Evolutionary conservation across 2,329 filamentous ascomycete species (phyloP), one percentile per base, ranked within the genome.

Genomic region (Colletotrichum spaethianum): DNA sequence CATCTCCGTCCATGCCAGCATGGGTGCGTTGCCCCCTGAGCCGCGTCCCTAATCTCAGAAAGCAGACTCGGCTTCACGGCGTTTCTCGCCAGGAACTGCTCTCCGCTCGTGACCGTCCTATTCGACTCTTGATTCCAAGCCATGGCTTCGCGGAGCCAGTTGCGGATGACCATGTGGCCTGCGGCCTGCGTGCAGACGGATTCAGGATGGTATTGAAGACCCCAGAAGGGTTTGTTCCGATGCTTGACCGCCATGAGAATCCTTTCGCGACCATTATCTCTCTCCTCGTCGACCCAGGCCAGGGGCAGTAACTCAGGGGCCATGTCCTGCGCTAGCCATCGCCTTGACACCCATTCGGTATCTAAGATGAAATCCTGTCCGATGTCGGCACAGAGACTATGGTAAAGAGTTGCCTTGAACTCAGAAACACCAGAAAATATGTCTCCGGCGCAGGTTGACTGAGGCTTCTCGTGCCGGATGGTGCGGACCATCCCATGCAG

Each of bases 131-230:
- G 77, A 60, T 92, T 93, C 90, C 93, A 95, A 52, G 81, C 79
- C 66, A 86, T 82, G 1, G 91, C 91, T 77, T 90, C 86, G 5
- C 80, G 78, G 87, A 95, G 96, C 94, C 95, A 98, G 77, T 93
- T 94, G 62, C 81, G 81, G 44, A 97, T 85, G 33, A 97, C 85
- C 18, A 84, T 83, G 26, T 87, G 88, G 1, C 93, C 92, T 72
- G 88, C 87, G 4, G 86, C 82, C 48, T 94, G 93, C 4, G 95
- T 97, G 80, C 94, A 97, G 18, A 94, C 89, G 0, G 94, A 97
- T 80, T 98, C 95, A 0, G 95, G 95, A 78, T 98, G 95, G 77
- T 96, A 98, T 78, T 98, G 95, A 23, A 98, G 86, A 0, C 93
- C 95, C 92, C 93, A 97, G 74, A 96, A 93, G 0, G 95, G 95